Base-by-base conservation (phyloP, 345 rosid species). In the Brassica cretica region DNA sequence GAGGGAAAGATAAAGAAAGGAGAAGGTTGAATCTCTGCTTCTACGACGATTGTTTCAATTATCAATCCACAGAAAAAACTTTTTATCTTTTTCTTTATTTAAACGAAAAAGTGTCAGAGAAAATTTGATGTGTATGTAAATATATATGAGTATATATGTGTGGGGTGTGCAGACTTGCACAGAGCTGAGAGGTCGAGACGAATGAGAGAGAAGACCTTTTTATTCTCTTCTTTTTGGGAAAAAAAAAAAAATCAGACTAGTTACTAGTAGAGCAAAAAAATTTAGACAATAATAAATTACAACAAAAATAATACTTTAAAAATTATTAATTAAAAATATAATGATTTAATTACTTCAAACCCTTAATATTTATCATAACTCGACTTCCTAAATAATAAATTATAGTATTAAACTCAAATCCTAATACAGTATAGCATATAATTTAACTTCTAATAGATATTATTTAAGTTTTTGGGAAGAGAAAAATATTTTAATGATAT, bases 1-100 rank as follows among this genome's bases (percentile, higher is more conserved):
- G 81, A 75, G 81, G 81, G 85, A 75, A 35, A 78, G 60, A 83
- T 75, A 76, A 62, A 61, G 62, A 70, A 59, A 66, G 35, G 5
- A 46, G 49, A 72, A 69, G 39, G 44, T 29, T 68, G 74, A 78
- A 81, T 79, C 72, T 70, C 78, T 70, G 62, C 71, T 71, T 72
- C 77, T 77, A 77, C 35, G 58, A 84, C 64, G 73, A 71, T 82
- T 69, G 75, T 60, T 79, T 68, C 70, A 55, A 70, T 53, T 71
- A 71, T 74, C 49, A 76, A 70, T 71, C 35, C 55, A 59, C 67
- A 55, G 32, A 69, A 61, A 69, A 53, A 70, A 8, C 61, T 49
- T 56, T 35, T 33, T 58, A 24, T 46, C 53, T 39, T 16, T 44
- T 16, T 63, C 14, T 7, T 24, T 8, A 15, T 11, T 75, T 66